Conservation (phyloP, 2,329 filamentous ascomycete genomes). For the Botrytis porri region DNA sequence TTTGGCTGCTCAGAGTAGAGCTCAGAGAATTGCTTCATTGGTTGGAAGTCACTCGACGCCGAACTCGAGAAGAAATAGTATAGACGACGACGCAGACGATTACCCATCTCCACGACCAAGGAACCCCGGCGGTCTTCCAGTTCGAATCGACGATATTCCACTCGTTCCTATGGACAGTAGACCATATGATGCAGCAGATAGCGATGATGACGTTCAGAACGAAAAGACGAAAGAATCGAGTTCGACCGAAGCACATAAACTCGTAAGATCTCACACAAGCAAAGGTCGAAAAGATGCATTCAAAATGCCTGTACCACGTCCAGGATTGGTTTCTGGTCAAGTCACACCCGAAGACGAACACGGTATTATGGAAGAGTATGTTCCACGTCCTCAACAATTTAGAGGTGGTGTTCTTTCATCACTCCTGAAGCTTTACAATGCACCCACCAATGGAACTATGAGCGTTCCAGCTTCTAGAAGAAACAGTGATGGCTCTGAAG, state of each 20-base stretch:
- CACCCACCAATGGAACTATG: constrained; percentile 40
- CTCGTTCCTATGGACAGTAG: constrained; percentile 33
- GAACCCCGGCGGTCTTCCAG: constrained; percentile 25
- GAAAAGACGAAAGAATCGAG: constrained; percentile 27
- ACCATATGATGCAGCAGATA: constrained; percentile 29
- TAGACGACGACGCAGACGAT: constrained; percentile 33
- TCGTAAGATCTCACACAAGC: constrained; percentile 43
- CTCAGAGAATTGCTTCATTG: constrained; percentile 35
- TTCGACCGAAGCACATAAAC: constrained; percentile 44
- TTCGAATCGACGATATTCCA: constrained; percentile 38
- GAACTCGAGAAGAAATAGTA: constrained; percentile 34
- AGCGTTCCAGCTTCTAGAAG: constrained; percentile 28
- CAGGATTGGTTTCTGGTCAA: constrained; percentile 43
- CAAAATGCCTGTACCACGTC: constrained; percentile 22
- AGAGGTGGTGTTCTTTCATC: constrained; percentile 71
- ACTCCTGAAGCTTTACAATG: constrained; percentile 66
- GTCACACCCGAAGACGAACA: constrained; percentile 45
- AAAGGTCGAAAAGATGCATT: constrained; percentile 29
- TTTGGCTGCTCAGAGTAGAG: constrained; percentile 36
- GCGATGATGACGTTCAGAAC: constrained; percentile 30
- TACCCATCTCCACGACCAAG: constrained; percentile 13
- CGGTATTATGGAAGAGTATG: constrained; percentile 55
- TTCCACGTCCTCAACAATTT: constrained; percentile 65
- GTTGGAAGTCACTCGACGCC: constrained; percentile 37
- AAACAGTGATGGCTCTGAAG: constrained; percentile 36